Base-by-base conservation (phyloP, 768 basidiomycete species). In the Mycena rebaudengoi region DNA sequence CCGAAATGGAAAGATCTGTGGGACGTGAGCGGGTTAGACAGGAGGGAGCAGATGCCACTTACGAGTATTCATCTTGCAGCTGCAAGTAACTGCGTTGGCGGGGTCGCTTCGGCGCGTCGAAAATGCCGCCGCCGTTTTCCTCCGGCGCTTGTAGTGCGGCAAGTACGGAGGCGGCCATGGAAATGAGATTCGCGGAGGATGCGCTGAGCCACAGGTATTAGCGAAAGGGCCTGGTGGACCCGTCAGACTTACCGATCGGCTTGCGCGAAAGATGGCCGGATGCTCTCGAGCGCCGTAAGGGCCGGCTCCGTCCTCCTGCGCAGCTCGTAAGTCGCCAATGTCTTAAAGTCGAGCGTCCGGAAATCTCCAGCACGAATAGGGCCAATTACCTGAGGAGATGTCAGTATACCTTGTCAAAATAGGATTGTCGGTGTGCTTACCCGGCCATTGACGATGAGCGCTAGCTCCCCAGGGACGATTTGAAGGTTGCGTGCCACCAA, bases 391-490 rank as follows among this genome's bases (percentile, higher is more conserved):
- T 97, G 68, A 2, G 45, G 12, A 16, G 58, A 33, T 26, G 20
- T 32, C 13, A 29, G 53, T 60, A 43, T 54, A 30, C 40, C n/a
- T n/a, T n/a, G 28, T 32, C 37, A 56, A 55, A 33, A 29, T 55
- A n/a, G n/a, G n/a, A n/a, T n/a, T n/a, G n/a, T n/a, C n/a, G n/a
- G n/a, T n/a, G n/a, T n/a, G 79, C 91, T 73, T 71, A 96, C 95
- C 30, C 96, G 82, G 25, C 96, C 97, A 68, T 98, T 98, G 52
- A 93, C 79, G 33, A 96, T 63, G 35, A 98, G 60, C 1, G 84
- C 92, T 21, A 80, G 80, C 60, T 89, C 76, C 0, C 90, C 91
- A 2, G 89, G 85, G 14, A 73, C 67, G 26, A 96, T 70, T n/a
- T 83, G 83, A 3, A 94, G 68, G 52, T 85, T 84, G 26, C 86